Evolutionary conservation across 2,329 filamentous ascomycete genomes (phyloP).

Genomic region (Hypoxylon sp.): DNA sequence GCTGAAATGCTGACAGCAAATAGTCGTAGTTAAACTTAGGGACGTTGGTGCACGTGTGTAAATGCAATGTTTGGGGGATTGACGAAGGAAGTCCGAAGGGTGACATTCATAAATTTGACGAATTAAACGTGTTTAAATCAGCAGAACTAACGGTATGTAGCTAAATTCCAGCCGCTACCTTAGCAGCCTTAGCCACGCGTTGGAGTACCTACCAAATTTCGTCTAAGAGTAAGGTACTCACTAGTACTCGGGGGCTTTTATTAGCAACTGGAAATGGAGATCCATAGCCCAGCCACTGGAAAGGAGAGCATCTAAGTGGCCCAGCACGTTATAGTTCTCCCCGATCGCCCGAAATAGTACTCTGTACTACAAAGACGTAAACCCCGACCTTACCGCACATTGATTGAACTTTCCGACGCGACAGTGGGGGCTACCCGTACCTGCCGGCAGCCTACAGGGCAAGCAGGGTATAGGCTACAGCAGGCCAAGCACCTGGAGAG

Average conservation of each 20-base stretch:
- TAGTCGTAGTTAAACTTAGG: constrained; percentile 2
- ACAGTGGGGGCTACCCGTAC: constrained; percentile 12
- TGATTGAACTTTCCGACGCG: constrained; percentile 3
- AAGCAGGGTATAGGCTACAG: constrained; percentile 7
- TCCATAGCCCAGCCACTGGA: constrained; percentile 21
- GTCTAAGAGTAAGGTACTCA: constrained; percentile 14
- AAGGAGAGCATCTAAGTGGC: constrained; percentile 1
- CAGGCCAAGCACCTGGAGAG: background rate
- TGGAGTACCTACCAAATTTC: background rate
- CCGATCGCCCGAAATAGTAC: constrained; percentile 34
- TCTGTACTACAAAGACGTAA: constrained; percentile 7
- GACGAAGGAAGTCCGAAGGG: constrained; percentile 25
- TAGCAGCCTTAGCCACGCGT: background rate
- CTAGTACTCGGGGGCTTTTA: constrained; percentile 9
- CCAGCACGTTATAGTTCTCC: constrained; percentile 10
- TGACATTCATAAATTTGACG: constrained; percentile 8
- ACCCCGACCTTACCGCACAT: constrained; percentile 10
- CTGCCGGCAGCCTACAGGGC: constrained; percentile 24
- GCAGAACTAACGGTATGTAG: background rate
- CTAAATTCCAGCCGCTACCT: constrained; percentile 10
- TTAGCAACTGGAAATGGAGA: constrained; percentile 9
- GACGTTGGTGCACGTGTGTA: constrained; percentile 17
- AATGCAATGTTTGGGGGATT: constrained; percentile 11
- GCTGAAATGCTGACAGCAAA: constrained; percentile 33
- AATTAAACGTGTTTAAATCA: background rate